Evolutionary conservation across 1,284 basidiomycete species (phyloP).

Genomic region (Apiotrichum laibachii): DNA sequence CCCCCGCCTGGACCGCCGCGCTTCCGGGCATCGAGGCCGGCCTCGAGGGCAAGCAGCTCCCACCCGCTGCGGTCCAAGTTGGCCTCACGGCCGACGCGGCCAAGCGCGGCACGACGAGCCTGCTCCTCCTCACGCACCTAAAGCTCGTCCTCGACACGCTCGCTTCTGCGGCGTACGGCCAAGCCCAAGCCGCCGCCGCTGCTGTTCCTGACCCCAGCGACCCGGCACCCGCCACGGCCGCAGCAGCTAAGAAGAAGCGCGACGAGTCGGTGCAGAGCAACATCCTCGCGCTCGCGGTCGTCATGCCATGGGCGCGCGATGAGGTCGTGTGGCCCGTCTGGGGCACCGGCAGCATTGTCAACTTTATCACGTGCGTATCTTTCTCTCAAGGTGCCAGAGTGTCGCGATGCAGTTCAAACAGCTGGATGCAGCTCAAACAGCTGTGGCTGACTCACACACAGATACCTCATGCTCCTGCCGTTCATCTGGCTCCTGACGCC

Average conservation of each 20-base stretch:
- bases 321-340: slow-evolving; percentile 41
- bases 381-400: no score
- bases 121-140: slow-evolving; percentile 43
- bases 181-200: neutral
- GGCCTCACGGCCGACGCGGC: slow-evolving; percentile 22
- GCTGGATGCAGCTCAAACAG: no score
- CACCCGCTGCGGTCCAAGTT: neutral
- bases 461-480: slow-evolving; percentile 43
- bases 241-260: slow-evolving; percentile 23
- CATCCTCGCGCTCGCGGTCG: slow-evolving; percentile 42
- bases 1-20: slow-evolving; percentile 77
- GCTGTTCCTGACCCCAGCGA: slow-evolving; percentile 27
- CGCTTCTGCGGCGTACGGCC: slow-evolving; percentile 29
- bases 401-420: no score
- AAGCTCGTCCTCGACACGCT: slow-evolving; percentile 47
- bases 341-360: slow-evolving; percentile 22
- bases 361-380: slow-evolving; percentile 39
- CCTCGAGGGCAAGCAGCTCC: neutral
- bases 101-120: slow-evolving; percentile 30
- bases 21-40: slow-evolving; percentile 54
- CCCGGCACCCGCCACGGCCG: neutral
- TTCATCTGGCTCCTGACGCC: slow-evolving; percentile 45
- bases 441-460: slow-evolving; percentile 14
- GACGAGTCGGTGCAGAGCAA: slow-evolving; percentile 43
- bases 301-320: slow-evolving; percentile 48